Conservation (phyloP, 169 alveolate genomes). For the Plasmodium yoelii region DNA sequence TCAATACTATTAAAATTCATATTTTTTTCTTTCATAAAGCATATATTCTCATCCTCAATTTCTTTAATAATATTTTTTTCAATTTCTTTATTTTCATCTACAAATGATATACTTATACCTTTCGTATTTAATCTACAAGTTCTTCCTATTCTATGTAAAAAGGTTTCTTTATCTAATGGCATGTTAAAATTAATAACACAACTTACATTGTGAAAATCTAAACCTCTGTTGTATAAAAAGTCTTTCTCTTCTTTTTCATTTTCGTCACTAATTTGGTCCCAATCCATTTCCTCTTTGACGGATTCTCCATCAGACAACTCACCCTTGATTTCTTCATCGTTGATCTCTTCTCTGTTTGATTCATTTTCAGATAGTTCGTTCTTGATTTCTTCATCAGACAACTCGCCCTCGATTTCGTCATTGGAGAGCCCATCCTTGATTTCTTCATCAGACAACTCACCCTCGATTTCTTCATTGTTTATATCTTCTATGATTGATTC, state of each 20-base stretch:
- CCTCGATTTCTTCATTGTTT: too few relatives aligned
- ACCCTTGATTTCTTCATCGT: slow-evolving; percentile 32
- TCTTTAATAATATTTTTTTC: slow-evolving; percentile 47
- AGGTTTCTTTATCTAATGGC: slow-evolving; percentile 94
- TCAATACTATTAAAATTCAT: slow-evolving; percentile 19
- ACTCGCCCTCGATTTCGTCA: not conserved
- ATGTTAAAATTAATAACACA: slow-evolving; percentile 97
- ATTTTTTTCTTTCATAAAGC: slow-evolving; percentile 14
- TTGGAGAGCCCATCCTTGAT: not conserved
- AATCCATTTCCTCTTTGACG: slow-evolving; percentile 36
- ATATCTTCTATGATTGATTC: not conserved
- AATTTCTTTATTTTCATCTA: slow-evolving; percentile 79
- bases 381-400: not conserved
- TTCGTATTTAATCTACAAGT: slow-evolving; percentile 97
- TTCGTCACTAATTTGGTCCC: slow-evolving; percentile 53
- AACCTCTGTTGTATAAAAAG: slow-evolving; percentile 90
- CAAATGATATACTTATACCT: slow-evolving; percentile 89
- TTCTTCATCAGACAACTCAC: not conserved
- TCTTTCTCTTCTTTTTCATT: slow-evolving; percentile 79
- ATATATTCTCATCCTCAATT: slow-evolving; percentile 30
- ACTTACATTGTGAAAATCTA: slow-evolving; percentile 96
- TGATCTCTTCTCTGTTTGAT: not conserved
- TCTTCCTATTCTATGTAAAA: slow-evolving; percentile 98
- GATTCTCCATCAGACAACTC: slow-evolving; percentile 74
- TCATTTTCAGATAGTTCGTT: not conserved